Evolutionary conservation across 257 asterid species (phyloP).

Genomic region (Ligustrum vulgare): DNA sequence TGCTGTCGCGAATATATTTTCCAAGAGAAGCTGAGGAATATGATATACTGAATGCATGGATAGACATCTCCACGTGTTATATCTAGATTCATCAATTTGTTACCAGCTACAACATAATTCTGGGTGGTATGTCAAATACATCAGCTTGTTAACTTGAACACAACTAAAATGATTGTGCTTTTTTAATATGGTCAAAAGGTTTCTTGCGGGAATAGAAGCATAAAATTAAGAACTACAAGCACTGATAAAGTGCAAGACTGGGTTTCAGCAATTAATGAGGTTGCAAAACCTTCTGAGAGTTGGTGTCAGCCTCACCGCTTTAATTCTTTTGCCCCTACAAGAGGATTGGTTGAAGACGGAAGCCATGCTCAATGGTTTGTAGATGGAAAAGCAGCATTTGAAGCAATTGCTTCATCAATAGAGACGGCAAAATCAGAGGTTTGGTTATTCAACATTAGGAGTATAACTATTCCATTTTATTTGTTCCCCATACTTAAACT

Average conservation of each 20-base stretch:
- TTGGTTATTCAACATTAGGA: constrained; percentile 21
- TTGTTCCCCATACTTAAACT: constrained; percentile 16
- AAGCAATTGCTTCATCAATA: constrained; percentile 82
- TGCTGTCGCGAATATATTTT: background rate
- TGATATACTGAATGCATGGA: background rate
- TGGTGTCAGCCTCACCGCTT: constrained; percentile 88
- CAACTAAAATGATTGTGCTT: constrained; percentile 13
- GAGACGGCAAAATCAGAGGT: constrained; percentile 90
- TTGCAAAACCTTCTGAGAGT: constrained; percentile 60
- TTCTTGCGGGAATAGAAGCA: constrained; percentile 59
- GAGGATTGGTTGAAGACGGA: constrained; percentile 81
- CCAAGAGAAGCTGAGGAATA: background rate
- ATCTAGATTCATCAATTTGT: background rate
- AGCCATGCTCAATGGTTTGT: constrained; percentile 93
- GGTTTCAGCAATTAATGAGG: constrained; percentile 73
- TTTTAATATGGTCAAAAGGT: constrained; percentile 51
- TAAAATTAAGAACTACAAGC: constrained; percentile 67
- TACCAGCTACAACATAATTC: background rate
- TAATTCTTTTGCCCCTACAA: constrained; percentile 75
- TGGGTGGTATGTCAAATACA: background rate
- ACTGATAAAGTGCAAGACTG: constrained; percentile 60
- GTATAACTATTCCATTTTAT: constrained; percentile 6
- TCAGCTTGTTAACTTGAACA: constrained; percentile 4
- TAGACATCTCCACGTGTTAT: background rate
- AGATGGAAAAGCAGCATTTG: constrained; percentile 91